phyloP scores from a whole-genome alignment of 768 basidiomycete genomes.

The Kwoniella sp. region DNA sequence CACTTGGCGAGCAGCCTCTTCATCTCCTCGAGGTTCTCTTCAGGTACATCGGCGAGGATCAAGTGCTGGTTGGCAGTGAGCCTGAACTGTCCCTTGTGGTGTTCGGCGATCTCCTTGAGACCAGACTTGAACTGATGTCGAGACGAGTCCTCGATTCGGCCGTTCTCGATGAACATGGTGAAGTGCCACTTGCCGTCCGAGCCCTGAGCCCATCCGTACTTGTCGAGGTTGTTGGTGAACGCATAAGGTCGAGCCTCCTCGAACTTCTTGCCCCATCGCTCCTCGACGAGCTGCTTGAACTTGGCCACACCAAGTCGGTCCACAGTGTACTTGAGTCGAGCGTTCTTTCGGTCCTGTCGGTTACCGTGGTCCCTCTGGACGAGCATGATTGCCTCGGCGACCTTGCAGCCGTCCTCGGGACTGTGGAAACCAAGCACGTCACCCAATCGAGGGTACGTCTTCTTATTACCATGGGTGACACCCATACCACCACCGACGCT shows the following conservation, averaged over 20 bases:
- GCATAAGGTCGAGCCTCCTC: conserved; percentile 67
- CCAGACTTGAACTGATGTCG: conserved; percentile 89
- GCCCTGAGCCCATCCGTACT: conserved; percentile 88
- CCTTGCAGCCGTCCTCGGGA: conserved; percentile 71
- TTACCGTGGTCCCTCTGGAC: conserved; percentile 95
- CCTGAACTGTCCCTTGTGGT: conserved; percentile 90
- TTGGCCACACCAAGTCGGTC: conserved; percentile 66
- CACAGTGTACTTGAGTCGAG: conserved; percentile 89
- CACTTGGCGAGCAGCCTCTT: conserved; percentile 75
- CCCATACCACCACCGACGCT: conserved; percentile 96
- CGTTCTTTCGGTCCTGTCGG: conserved; percentile 63
- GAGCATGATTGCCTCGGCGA: conserved; percentile 90
- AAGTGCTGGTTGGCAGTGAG: conserved; percentile 94
- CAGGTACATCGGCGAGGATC: conserved; percentile 73
- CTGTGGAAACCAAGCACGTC: conserved; percentile 91
- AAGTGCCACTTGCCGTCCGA: conserved; percentile 86
- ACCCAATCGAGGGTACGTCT: conserved; percentile 89
- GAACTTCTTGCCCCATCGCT: conserved; percentile 73
- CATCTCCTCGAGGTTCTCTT: conserved; percentile 69
- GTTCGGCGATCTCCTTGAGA: conserved; percentile 82
- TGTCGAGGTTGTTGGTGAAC: conserved; percentile 86
- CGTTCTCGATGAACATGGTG: conserved; percentile 93
- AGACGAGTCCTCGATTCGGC: conserved; percentile 84
- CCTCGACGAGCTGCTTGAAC: conserved; percentile 87
- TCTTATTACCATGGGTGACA: conserved; percentile 97